Conservation (phyloP, 768 basidiomycete genomes). For the Psilocybe cyanescens region DNA sequence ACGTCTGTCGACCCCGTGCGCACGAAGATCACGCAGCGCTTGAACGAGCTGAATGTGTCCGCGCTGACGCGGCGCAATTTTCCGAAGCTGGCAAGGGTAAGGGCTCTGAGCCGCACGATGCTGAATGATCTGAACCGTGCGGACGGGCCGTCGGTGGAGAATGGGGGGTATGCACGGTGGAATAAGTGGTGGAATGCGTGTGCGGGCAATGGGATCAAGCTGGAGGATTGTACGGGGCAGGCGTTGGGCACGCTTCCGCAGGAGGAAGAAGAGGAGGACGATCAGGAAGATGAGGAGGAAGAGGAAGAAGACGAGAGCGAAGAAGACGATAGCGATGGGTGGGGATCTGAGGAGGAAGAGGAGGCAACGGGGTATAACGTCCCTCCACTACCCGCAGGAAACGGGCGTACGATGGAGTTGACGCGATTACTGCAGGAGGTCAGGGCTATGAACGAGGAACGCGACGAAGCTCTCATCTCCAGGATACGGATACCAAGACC, state of each 20-base stretch:
- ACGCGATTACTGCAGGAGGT: slow-evolving; percentile 63
- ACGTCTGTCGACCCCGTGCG: slow-evolving; percentile 18
- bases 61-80: slow-evolving; percentile 60
- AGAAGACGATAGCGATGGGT: slow-evolving; percentile 30
- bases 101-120: slow-evolving; percentile 59
- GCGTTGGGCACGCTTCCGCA: slow-evolving; percentile 55
- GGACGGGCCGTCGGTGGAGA: slow-evolving; percentile 48
- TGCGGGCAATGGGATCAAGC: slow-evolving; percentile 47
- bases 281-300: slow-evolving; percentile 32
- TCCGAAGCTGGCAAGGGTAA: slow-evolving; percentile 60
- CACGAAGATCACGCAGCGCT: slow-evolving; percentile 48
- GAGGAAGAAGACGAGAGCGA: slow-evolving; percentile 36
- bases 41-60: slow-evolving; percentile 69
- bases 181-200: slow-evolving; percentile 71
- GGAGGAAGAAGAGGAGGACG: slow-evolving; percentile 32
- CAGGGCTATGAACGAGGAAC: slow-evolving; percentile 47
- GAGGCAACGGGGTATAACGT: slow-evolving; percentile 31
- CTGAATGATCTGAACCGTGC: slow-evolving; percentile 59
- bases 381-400: slow-evolving; percentile 31
- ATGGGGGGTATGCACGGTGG: slow-evolving; percentile 60
- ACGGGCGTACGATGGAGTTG: slow-evolving; percentile 44
- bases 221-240: slow-evolving; percentile 81
- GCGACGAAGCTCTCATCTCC: slow-evolving; percentile 43
- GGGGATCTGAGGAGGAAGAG: slow-evolving; percentile 28
- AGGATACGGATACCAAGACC: slow-evolving; percentile 21